These are phyloP conservation scores for Dactylellina parvicollis DNA, from an alignment of 2,329 filamentous ascomycete genomes.

Conservation along the genomic window DNA sequence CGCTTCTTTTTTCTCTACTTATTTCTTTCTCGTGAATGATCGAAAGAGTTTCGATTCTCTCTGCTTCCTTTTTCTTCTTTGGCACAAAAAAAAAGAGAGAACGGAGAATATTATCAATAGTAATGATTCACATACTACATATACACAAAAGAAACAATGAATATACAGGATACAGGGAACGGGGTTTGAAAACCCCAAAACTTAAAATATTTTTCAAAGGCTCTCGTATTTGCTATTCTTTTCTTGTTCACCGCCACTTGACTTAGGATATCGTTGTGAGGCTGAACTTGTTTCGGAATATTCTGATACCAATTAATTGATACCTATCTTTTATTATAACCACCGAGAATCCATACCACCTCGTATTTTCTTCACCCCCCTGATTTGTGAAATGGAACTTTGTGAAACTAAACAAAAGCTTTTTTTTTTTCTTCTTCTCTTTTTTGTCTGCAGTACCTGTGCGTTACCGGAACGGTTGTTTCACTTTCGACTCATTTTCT, in stretches of 20 bases:
- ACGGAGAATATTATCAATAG: constrained; percentile 1
- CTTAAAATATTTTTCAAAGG: background rate
- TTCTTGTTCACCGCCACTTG: too few relatives aligned
- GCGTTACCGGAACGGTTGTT: background rate
- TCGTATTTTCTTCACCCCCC: too few relatives aligned
- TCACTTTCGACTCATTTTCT: too few relatives aligned
- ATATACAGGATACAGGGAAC: background rate
- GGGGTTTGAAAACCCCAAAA: background rate
- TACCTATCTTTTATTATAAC: background rate
- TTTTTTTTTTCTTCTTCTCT: background rate
- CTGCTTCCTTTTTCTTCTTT: constrained; percentile 14
- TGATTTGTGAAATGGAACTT: too few relatives aligned
- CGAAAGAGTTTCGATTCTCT: constrained; percentile 21
- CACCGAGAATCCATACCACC: too few relatives aligned
- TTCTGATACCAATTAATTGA: too few relatives aligned
- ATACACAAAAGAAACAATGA: constrained; percentile 12
- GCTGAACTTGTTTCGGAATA: too few relatives aligned
- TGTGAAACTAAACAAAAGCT: too few relatives aligned
- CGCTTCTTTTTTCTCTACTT: constrained; percentile 4
- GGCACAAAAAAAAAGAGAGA: background rate
- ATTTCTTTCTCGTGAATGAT: constrained; percentile 12
- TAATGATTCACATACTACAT: constrained; percentile 16
- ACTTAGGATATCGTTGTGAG: too few relatives aligned
- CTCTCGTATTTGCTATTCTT: too few relatives aligned
- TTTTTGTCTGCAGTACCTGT: background rate